Evolutionary conservation across 345 rosid genomes (phyloP).

Genomic region (Euphorbia tirucalli): DNA sequence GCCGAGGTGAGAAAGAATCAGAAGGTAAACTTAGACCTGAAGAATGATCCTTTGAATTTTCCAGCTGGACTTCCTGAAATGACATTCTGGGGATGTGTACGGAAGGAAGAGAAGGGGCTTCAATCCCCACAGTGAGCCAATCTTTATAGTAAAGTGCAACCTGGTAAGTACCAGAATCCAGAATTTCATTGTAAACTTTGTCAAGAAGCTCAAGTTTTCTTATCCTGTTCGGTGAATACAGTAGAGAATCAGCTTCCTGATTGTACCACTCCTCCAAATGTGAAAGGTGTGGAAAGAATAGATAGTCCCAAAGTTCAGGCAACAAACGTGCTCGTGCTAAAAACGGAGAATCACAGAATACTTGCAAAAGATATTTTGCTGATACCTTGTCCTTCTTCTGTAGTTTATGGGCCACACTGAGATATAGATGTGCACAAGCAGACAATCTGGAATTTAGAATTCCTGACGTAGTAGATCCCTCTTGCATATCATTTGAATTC

Average conservation of each 20-base stretch:
- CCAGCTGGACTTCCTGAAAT: constrained; percentile 22
- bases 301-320: constrained; percentile 54
- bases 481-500: constrained; percentile 40
- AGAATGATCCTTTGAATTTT: constrained; percentile 32
- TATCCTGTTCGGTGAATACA: constrained; percentile 27
- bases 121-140: constrained; percentile 57
- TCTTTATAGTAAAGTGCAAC: constrained; percentile 65
- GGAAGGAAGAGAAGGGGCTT: constrained; percentile 53
- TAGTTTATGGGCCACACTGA: constrained; percentile 51
- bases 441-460: constrained; percentile 47
- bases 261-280: constrained; percentile 55
- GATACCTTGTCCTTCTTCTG: constrained; percentile 56
- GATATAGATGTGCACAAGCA: constrained; percentile 60
- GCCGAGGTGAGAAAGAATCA: constrained; percentile 39
- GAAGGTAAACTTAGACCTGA: constrained; percentile 33
- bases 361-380: constrained; percentile 59
- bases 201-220: constrained; percentile 53
- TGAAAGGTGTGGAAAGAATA: constrained; percentile 63
- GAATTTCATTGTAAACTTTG: constrained; percentile 48
- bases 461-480: constrained; percentile 46
- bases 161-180: constrained; percentile 57
- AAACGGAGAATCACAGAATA: constrained; percentile 55
- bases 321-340: constrained; percentile 47
- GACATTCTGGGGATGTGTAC: constrained; percentile 43
- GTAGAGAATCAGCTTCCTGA: constrained; percentile 50